phyloP scores from a whole-genome alignment of 768 basidiomycete genomes.

The Cystobasidium ongulense region DNA sequence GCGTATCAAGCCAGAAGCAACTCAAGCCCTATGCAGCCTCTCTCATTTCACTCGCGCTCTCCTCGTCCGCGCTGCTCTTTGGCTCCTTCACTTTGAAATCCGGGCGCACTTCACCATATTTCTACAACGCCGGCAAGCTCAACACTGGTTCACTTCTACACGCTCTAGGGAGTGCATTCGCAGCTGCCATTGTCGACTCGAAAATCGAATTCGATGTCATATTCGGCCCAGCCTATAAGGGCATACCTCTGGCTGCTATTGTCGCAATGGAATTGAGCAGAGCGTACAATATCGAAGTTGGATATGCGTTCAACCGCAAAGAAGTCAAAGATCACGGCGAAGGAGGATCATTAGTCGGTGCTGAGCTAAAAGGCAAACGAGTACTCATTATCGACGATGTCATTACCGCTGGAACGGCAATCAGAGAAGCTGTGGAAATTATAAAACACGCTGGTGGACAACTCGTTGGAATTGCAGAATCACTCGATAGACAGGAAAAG shows the following conservation, averaged over 20 bases:
- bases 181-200: conserved; percentile 62
- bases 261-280: conserved; percentile 68
- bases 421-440: conserved; percentile 69
- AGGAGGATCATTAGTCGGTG: conserved; percentile 83
- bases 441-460: conserved; percentile 60
- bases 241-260: conserved; percentile 81
- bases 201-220: conserved; percentile 53
- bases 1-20: background rate
- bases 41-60: conserved; percentile 17
- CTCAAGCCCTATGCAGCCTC: conserved; percentile 30
- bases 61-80: conserved; percentile 51
- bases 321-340: conserved; percentile 95
- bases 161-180: conserved; percentile 70
- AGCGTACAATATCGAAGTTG: conserved; percentile 58
- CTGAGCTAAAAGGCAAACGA: conserved; percentile 64
- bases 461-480: conserved; percentile 78
- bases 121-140: conserved; percentile 88
- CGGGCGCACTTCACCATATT: conserved; percentile 87
- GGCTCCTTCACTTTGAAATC: conserved; percentile 90
- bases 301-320: conserved; percentile 87
- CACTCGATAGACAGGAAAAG: conserved; percentile 77
- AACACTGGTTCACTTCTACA: conserved; percentile 73
- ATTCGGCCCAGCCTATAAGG: conserved; percentile 97
- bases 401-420: conserved; percentile 82
- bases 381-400: conserved; percentile 94